phyloP scores from a whole-genome alignment of 2,329 filamentous ascomycete genomes.

The Diplodia mutila region DNA sequence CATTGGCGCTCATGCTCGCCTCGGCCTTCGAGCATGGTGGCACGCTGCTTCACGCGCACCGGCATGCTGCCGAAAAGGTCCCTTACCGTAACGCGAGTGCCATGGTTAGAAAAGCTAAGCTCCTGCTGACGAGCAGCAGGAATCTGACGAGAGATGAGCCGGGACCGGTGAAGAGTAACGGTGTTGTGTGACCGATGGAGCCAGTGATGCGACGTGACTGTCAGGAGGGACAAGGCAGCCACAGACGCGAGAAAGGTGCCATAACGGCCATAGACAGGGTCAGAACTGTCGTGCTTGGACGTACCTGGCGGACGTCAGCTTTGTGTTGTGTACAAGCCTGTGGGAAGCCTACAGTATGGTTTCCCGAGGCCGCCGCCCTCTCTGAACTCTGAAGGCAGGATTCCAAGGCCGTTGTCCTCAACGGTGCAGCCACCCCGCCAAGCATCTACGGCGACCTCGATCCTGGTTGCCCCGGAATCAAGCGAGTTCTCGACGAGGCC shows the following conservation, averaged over 20 bases:
- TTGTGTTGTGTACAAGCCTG: slow-evolving; percentile 16
- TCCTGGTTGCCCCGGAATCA: slow-evolving; percentile 72
- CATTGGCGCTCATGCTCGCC: slow-evolving; percentile 65
- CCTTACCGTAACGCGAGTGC: slow-evolving; percentile 74
- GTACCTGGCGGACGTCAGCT: slow-evolving; percentile 63
- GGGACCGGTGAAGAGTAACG: slow-evolving; percentile 71
- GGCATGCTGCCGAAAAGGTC: slow-evolving; percentile 91
- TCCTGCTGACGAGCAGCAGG: slow-evolving; percentile 64
- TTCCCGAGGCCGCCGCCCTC: slow-evolving; percentile 71
- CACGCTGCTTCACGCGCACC: slow-evolving; percentile 82
- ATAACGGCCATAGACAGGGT: slow-evolving; percentile 64
- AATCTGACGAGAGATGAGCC: slow-evolving; percentile 64
- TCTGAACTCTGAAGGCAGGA: slow-evolving; percentile 73
- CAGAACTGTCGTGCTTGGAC: slow-evolving; percentile 63
- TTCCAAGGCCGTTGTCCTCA: slow-evolving; percentile 84
- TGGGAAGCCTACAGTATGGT: slow-evolving; percentile 64
- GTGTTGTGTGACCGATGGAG: slow-evolving; percentile 65
- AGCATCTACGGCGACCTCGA: slow-evolving; percentile 76
- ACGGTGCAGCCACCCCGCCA: slow-evolving; percentile 74
- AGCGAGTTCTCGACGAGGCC: slow-evolving; percentile 82
- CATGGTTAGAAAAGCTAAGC: slow-evolving; percentile 62
- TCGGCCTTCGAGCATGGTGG: slow-evolving; percentile 54
- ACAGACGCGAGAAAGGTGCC: slow-evolving; percentile 80
- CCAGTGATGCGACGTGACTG: slow-evolving; percentile 72
- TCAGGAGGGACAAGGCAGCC: slow-evolving; percentile 74